These are phyloP conservation scores for Theileria sp. DNA, from an alignment of 169 alveolate species.

Conservation along the genomic window DNA sequence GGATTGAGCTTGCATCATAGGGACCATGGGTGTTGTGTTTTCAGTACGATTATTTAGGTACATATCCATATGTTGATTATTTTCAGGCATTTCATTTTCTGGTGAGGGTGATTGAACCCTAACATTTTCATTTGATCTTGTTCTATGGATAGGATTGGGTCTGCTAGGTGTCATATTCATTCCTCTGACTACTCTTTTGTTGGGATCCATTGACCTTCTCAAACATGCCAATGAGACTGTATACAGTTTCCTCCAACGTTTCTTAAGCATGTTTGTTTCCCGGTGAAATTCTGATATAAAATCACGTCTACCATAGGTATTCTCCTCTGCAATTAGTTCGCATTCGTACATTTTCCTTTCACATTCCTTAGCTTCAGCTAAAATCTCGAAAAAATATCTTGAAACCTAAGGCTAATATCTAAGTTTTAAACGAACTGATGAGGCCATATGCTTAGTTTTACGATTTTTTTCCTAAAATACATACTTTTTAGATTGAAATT, in stretches of 20 bases:
- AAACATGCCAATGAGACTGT: constrained; percentile 35
- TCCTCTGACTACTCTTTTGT: constrained; percentile 10
- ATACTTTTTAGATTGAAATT: background rate
- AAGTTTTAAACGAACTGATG: constrained; percentile 9
- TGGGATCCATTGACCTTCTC: constrained; percentile 20
- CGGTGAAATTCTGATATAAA: constrained; percentile 52
- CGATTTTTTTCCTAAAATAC: constrained; percentile 12
- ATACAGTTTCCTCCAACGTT: constrained; percentile 39
- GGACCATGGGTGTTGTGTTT: constrained; percentile 16
- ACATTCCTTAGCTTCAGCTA: constrained; percentile 68
- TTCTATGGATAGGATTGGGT: background rate
- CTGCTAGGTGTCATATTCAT: constrained; percentile 22
- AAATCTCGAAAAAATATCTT: constrained; percentile 60
- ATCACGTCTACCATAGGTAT: constrained; percentile 55
- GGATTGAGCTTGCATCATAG: background rate
- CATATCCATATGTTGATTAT: background rate
- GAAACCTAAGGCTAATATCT: constrained; percentile 18
- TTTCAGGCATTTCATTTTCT: background rate
- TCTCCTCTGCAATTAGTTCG: constrained; percentile 63
- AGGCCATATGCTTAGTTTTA: constrained; percentile 33
- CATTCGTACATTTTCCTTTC: constrained; percentile 65
- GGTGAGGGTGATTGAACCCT: background rate
- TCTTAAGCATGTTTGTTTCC: constrained; percentile 39
- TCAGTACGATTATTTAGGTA: background rate
- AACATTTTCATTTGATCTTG: background rate